Evolutionary conservation across 805 yeast genomes (phyloP), one percentile per base, ranked within the genome.

Genomic region (Monosporozyma aquatica): DNA sequence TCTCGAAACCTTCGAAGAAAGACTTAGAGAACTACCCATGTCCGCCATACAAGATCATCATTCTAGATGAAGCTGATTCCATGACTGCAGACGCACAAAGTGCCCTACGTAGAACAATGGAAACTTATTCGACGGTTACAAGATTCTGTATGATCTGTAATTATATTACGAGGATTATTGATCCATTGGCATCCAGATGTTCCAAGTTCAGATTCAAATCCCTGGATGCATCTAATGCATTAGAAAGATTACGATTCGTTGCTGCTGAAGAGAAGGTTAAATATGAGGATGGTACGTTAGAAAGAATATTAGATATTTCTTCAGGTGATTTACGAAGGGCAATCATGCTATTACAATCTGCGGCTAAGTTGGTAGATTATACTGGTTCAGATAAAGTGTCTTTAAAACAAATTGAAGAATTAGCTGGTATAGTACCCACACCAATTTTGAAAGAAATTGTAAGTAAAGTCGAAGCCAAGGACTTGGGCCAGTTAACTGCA

Each of bases 1-100:
- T 89, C 1, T 81, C 96, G 0, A 82, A 82, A 46, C 94, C 97
- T 1, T 59, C 83, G 1, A 68, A 71, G 13, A 81, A 78, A 32
- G 92, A 83, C 53, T 62, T 74, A 40, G 75, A 67, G 32, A 73
- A 78, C 15, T 89, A 87, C 64, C 96, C 97, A 2, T 90, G 97
- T 58, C 97, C 98, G 1, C 97, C 97, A 5, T 92, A 85, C 64
- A 92, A 92, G 60, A 78, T 92, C 53, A 82, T 92, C 49, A 85
- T 92, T 34, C 66, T 92, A 42, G 97, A 89, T 66, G 97, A 89
- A 63, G 97, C 97, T 1, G 97, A 92, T 62, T 86, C 95, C 10
- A 92, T 92, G 97, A 92, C 98, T 8, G 75, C 86, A 34, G 97
- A 87, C 54, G 98, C 98, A 0, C 98, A 92, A 59, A 77, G 87